Evolutionary conservation across 1,139 yeast genomes (phyloP).

Genomic region (Meyerozyma athensensis): DNA sequence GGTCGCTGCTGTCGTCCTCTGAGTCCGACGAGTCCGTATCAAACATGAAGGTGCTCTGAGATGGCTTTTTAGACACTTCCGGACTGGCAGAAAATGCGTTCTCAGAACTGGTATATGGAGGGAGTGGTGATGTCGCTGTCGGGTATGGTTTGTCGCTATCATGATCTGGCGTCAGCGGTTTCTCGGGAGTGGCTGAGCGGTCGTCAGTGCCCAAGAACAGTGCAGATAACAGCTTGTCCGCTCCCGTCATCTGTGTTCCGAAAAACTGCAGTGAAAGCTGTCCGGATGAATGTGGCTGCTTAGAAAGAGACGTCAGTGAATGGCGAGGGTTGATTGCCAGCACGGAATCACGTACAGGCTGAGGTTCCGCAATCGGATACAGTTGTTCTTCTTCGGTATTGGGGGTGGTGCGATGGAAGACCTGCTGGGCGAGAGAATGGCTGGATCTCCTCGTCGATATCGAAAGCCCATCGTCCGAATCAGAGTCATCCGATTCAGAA

Average conservation of each 20-base stretch:
- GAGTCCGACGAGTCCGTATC: constrained; percentile 24
- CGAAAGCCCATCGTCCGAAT: constrained; percentile 32
- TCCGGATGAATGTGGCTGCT: constrained; percentile 40
- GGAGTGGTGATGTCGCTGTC: constrained; percentile 27
- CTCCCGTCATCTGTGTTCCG: constrained; percentile 16
- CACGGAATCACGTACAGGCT: constrained; percentile 26
- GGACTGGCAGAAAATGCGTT: constrained; percentile 27
- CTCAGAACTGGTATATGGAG: constrained; percentile 44
- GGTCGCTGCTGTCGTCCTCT: constrained; percentile 21
- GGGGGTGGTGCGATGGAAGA: constrained; percentile 22
- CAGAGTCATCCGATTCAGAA: constrained; percentile 6
- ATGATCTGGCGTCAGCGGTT: neutral
- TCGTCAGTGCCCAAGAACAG: constrained; percentile 6
- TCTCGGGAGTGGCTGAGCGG: neutral
- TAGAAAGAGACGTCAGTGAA: constrained; percentile 32
- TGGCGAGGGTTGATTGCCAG: constrained; percentile 30
- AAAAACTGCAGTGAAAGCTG: constrained; percentile 33
- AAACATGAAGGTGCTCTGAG: constrained; percentile 25
- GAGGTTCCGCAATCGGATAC: constrained; percentile 14
- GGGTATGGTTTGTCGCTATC: neutral
- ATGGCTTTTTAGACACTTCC: constrained; percentile 6
- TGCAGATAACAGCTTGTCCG: constrained; percentile 6
- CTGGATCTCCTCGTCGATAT: constrained; percentile 39
- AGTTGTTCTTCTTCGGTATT: constrained; percentile 17
- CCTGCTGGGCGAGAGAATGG: constrained; percentile 45